These are phyloP conservation scores for Colletotrichum euphorbiae DNA, from an alignment of 2,329 filamentous ascomycete genomes.

Conservation along the genomic window DNA sequence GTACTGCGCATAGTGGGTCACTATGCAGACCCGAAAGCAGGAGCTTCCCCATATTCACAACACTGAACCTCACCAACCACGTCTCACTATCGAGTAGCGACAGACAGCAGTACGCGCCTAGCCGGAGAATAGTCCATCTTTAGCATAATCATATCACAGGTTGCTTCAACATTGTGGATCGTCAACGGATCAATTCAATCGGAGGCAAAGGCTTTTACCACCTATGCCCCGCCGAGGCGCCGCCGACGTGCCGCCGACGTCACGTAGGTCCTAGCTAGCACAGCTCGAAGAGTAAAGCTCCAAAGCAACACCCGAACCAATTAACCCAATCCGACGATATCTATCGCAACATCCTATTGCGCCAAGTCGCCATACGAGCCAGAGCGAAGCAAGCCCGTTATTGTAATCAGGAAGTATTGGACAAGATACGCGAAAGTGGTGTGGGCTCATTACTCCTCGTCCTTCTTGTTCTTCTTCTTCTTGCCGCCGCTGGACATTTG, in stretches of 20 bases:
- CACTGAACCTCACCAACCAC: background rate
- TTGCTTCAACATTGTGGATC: background rate
- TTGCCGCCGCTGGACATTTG: constrained; percentile 56
- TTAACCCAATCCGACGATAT: constrained; percentile 51
- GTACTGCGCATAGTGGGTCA: constrained; percentile 19
- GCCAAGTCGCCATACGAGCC: constrained; percentile 54
- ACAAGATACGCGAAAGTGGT: constrained; percentile 50
- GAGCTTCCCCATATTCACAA: background rate
- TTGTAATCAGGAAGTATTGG: constrained; percentile 51
- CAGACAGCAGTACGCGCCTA: too few relatives aligned
- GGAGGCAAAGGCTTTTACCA: constrained; percentile 18
- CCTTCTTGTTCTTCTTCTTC: constrained; percentile 73
- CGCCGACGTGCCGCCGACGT: constrained; percentile 13
- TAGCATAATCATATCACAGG: too few relatives aligned
- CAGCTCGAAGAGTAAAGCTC: constrained; percentile 25
- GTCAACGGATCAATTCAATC: constrained; percentile 25
- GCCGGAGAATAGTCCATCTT: too few relatives aligned
- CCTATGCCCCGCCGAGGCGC: background rate
- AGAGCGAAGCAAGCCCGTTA: constrained; percentile 52
- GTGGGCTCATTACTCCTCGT: constrained; percentile 50
- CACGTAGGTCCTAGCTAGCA: constrained; percentile 2
- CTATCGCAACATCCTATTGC: constrained; percentile 58
- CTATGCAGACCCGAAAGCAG: constrained; percentile 23
- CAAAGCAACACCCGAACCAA: constrained; percentile 39
- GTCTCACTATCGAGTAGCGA: background rate